Percentiles rank a stretch among this genome's conserved stretches.
These are phyloP conservation scores for Prunus yedoensis DNA, from an alignment of 331 rosid species.

Conservation along the genomic window DNA sequence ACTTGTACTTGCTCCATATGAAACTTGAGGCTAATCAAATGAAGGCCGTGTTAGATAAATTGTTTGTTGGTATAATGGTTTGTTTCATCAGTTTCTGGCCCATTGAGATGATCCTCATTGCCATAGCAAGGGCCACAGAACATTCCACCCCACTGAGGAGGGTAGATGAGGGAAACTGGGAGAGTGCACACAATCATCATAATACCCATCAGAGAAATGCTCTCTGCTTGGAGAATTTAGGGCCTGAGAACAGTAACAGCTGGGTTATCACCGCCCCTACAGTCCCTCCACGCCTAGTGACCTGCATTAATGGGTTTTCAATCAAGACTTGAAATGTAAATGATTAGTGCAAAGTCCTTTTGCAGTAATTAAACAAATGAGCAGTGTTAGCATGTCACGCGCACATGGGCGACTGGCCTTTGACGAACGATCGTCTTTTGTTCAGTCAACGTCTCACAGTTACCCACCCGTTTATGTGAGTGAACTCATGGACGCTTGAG, in stretches of 20 bases:
- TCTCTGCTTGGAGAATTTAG: conserved; percentile 30
- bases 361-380: background rate
- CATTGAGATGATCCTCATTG: background rate
- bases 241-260: conserved; percentile 42
- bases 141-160: conserved; percentile 56
- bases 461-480: too few relatives aligned
- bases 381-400: too few relatives aligned
- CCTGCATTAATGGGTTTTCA: conserved; percentile 16
- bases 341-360: background rate
- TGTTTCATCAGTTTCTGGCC: conserved; percentile 3
- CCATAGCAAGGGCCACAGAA: conserved; percentile 39
- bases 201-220: conserved; percentile 59
- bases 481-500: too few relatives aligned
- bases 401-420: too few relatives aligned
- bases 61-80: conserved; percentile 19
- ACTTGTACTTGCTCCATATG: background rate
- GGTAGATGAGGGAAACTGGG: conserved; percentile 40
- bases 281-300: conserved; percentile 55
- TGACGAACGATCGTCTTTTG: too few relatives aligned
- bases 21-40: background rate
- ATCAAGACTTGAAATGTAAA: conserved; percentile 24
- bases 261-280: conserved; percentile 58
- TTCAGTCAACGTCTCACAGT: too few relatives aligned
- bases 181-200: conserved; percentile 47
- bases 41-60: too few relatives aligned